Evolutionary conservation across 108 stramenopile genomes (phyloP).

Genomic region (Pinguiococcus pyrenoidosus): DNA sequence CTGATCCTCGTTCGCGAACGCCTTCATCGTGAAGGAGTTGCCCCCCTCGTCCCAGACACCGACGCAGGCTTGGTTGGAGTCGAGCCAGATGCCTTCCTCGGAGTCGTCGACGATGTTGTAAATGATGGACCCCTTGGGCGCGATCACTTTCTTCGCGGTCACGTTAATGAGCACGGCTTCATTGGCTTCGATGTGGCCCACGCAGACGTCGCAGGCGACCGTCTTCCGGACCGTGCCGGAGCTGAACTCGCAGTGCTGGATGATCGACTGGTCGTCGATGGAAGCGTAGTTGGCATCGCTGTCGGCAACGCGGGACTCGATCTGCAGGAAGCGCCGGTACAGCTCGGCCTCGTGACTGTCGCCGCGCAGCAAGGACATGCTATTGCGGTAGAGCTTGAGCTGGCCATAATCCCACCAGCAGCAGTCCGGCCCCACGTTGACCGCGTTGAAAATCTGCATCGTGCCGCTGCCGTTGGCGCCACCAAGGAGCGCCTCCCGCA

Average conservation of each 20-base stretch:
- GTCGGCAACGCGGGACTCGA: too few species aligned
- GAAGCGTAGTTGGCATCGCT: too few species aligned
- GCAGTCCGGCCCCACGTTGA: slow-evolving; percentile 85
- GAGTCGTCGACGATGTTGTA: slow-evolving; percentile 82
- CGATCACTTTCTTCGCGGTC: slow-evolving; percentile 73
- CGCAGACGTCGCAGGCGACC: slow-evolving; percentile 57
- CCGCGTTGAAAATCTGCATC: slow-evolving; percentile 88
- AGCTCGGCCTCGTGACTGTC: slow-evolving; percentile 55
- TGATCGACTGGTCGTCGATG: too few species aligned
- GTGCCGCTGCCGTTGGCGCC: slow-evolving; percentile 15
- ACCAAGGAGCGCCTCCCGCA: slow-evolving; percentile 50
- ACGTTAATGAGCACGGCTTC: slow-evolving; percentile 93
- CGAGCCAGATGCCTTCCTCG: slow-evolving; percentile 63
- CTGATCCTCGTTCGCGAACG: too few species aligned
- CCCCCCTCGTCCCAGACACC: too few species aligned
- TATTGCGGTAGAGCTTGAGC: slow-evolving; percentile 77
- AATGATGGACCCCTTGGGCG: slow-evolving; percentile 68
- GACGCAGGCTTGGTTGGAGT: too few species aligned
- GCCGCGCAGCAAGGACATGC: slow-evolving; percentile 59
- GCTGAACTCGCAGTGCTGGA: too few species aligned
- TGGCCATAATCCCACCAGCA: slow-evolving; percentile 99
- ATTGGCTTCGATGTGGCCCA: slow-evolving; percentile 57
- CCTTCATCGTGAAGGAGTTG: too few species aligned
- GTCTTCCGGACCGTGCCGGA: slow-evolving; percentile 53
- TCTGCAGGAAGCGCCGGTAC: slow-evolving; percentile 62